Evolutionary conservation across 2,329 filamentous ascomycete genomes (phyloP).

Genomic region (Stachybotrys chlorohalonatus): DNA sequence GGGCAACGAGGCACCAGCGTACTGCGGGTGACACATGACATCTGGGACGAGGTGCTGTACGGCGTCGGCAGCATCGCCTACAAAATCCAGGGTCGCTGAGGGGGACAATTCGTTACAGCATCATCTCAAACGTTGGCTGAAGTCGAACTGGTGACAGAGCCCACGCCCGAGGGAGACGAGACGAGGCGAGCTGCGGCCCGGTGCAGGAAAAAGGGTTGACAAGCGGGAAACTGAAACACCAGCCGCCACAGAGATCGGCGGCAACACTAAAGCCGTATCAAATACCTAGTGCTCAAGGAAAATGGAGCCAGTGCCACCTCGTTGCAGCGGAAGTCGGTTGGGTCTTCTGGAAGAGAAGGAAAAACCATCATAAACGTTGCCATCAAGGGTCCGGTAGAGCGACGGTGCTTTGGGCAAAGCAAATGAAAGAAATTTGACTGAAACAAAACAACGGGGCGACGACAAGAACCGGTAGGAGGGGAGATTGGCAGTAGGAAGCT

Average conservation of each 20-base stretch:
- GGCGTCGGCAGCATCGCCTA: constrained; percentile 27
- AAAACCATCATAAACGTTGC: no score
- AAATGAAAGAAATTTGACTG: background rate
- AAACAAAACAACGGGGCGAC: background rate
- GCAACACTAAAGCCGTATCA: background rate
- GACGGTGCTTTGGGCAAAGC: no score
- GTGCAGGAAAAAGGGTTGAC: background rate
- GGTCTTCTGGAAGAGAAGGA: no score
- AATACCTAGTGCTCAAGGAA: background rate
- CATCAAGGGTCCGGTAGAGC: no score
- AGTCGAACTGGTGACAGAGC: constrained; percentile 2
- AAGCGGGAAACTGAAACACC: background rate
- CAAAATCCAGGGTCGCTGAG: constrained; percentile 19
- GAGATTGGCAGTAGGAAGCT: background rate
- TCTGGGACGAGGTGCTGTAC: constrained; percentile 30
- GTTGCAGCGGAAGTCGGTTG: no score
- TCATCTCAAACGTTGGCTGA: background rate
- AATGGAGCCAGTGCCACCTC: no score
- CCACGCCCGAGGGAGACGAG: constrained; percentile 1
- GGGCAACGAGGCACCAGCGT: constrained; percentile 9
- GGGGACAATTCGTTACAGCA: no score
- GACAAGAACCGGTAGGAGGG: background rate
- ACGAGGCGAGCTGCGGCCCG: background rate
- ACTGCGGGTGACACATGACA: constrained; percentile 23
- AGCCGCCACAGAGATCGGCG: background rate